Conservation (phyloP, 2,329 filamentous ascomycete species). For the Aspergillus texensis region DNA sequence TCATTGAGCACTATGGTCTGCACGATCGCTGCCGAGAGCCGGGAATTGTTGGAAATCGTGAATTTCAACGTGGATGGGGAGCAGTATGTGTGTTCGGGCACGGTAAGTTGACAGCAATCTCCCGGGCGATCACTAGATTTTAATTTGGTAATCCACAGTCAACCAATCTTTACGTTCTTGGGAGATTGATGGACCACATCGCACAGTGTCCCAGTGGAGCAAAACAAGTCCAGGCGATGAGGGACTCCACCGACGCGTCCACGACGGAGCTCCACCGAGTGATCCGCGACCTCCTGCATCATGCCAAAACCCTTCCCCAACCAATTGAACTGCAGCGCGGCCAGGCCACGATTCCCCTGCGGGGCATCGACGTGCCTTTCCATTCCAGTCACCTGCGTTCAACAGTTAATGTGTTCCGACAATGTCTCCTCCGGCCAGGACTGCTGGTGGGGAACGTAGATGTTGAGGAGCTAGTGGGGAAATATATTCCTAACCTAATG, state of each 20-base stretch:
- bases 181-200: conserved; percentile 19
- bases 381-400: conserved; percentile 95
- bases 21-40: conserved; percentile 85
- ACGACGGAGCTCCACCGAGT: conserved; percentile 3
- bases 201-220: conserved; percentile 1
- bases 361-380: conserved; percentile 88
- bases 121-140: background rate
- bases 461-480: conserved; percentile 88
- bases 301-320: conserved; percentile 69
- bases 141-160: conserved; percentile 3
- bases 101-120: conserved; percentile 39
- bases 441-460: conserved; percentile 67
- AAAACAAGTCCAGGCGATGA: background rate
- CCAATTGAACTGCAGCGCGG: conserved; percentile 87
- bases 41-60: conserved; percentile 95
- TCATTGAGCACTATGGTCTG: conserved; percentile 90
- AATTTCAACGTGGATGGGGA: conserved; percentile 77
- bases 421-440: conserved; percentile 63
- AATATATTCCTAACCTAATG: conserved; percentile 97
- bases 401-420: conserved; percentile 95
- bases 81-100: conserved; percentile 67
- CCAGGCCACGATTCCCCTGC: conserved; percentile 93
- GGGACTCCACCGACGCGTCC: background rate
- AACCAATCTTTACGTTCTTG: conserved; percentile 21
- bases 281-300: conserved; percentile 61